Conservation (phyloP, 176 grass and related monocot genomes). For the Microstegium vimineum region DNA sequence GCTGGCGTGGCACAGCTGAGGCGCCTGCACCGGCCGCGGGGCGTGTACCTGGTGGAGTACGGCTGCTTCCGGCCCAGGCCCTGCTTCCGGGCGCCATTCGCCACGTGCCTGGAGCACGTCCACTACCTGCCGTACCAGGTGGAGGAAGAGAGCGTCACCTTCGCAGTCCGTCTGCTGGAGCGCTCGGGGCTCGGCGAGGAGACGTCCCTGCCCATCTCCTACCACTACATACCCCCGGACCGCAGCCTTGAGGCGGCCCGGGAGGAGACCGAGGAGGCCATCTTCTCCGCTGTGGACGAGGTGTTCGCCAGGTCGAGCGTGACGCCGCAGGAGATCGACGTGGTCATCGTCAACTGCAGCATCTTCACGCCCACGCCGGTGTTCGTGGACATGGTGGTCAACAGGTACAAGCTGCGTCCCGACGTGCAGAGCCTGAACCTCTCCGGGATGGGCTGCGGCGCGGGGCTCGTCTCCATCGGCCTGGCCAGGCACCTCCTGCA, state of each 20-base stretch:
- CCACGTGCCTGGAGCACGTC: slow-evolving; percentile 44
- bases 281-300: slow-evolving; percentile 33
- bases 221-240: slow-evolving; percentile 14
- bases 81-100: slow-evolving; percentile 29
- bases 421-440: slow-evolving; percentile 17
- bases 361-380: slow-evolving; percentile 21
- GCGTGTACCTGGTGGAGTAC: slow-evolving; percentile 57
- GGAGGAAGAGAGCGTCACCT: slow-evolving; percentile 27
- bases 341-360: slow-evolving; percentile 29
- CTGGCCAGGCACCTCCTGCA: slow-evolving; percentile 2
- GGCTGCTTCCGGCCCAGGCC: slow-evolving; percentile 45
- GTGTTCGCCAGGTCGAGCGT: neutral
- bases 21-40: neutral
- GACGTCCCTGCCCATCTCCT: slow-evolving; percentile 30
- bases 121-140: slow-evolving; percentile 38
- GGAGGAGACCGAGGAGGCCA: slow-evolving; percentile 14
- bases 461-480: slow-evolving; percentile 1
- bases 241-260: neutral
- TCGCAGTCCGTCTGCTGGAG: slow-evolving; percentile 33
- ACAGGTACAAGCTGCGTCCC: slow-evolving; percentile 1
- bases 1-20: neutral
- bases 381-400: slow-evolving; percentile 9
- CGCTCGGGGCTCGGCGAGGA: slow-evolving; percentile 50
- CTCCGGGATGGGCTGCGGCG: slow-evolving; percentile 29
- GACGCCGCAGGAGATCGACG: neutral